A percentile compares a stretch with the other conserved stretches of the same genome.
Conservation (phyloP, 2,329 filamentous ascomycete species). For the Venturia aucupariae region DNA sequence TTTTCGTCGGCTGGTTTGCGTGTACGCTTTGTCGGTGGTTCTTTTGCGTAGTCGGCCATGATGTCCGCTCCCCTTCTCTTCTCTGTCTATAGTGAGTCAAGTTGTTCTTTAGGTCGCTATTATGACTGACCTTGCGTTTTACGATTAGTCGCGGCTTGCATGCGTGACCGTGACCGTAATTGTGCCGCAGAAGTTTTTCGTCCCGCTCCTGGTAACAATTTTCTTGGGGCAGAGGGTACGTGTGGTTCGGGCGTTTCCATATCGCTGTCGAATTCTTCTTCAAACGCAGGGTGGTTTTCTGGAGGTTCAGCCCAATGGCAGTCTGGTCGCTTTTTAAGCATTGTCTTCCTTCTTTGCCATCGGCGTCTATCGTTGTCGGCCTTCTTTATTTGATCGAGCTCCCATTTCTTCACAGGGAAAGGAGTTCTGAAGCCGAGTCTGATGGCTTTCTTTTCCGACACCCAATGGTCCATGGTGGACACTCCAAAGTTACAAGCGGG, state of each 20-base stretch:
- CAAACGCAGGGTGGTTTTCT: neutral
- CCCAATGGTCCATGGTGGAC: neutral
- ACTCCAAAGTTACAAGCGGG: neutral
- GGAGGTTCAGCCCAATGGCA: neutral
- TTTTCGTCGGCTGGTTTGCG: neutral
- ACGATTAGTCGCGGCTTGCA: neutral
- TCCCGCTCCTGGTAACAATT: neutral
- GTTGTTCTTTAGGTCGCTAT: neutral
- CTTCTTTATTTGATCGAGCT: neutral
- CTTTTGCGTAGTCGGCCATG: neutral
- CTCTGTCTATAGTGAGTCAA: neutral
- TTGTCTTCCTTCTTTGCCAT: neutral
- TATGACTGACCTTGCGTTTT: neutral
- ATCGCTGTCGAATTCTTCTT: neutral
- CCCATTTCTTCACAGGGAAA: neutral
- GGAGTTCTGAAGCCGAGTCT: neutral
- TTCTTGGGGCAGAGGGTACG: neutral
- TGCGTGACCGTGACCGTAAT: neutral
- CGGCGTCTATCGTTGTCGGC: neutral
- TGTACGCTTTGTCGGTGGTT: neutral
- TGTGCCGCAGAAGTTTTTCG: neutral
- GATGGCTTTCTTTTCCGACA: neutral
- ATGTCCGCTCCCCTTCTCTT: neutral
- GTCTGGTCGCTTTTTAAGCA: neutral
- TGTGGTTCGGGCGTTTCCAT: neutral